Percentiles rank a stretch among this genome's conserved stretches.
Conservation (phyloP, 345 rosid species). For the Barbarea vulgaris region DNA sequence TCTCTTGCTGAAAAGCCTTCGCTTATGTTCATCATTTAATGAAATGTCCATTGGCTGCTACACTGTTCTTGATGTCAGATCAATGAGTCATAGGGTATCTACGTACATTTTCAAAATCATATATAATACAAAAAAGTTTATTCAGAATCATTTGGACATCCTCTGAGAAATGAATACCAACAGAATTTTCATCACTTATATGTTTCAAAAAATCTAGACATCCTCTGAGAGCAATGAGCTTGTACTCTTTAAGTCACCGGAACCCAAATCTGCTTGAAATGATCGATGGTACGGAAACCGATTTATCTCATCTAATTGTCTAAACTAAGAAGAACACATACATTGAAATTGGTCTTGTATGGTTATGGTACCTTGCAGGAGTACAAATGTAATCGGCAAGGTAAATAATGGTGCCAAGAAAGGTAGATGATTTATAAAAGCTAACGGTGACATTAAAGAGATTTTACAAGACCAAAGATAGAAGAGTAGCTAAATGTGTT, state of each 20-base stretch:
- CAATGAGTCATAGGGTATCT: not conserved
- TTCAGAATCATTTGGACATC: constrained; percentile 12
- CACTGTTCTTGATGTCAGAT: constrained; percentile 27
- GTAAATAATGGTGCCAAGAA: constrained; percentile 31
- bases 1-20: not conserved
- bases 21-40: constrained; percentile 17
- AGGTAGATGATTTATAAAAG: constrained; percentile 37
- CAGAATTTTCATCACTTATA: not conserved
- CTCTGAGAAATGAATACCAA: constrained; percentile 17
- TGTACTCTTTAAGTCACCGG: not conserved
- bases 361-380: constrained; percentile 13
- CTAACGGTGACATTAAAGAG: constrained; percentile 39
- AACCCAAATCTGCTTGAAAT: not conserved
- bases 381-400: constrained; percentile 16
- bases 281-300: not conserved
- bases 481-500: constrained; percentile 29
- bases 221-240: constrained; percentile 2
- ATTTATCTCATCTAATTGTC: constrained; percentile 3
- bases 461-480: constrained; percentile 34
- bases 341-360: not conserved
- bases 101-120: not conserved
- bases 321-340: constrained; percentile 10
- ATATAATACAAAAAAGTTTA: not conserved
- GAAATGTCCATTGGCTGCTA: constrained; percentile 22
- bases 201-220: not conserved